Conservation (phyloP, 2,329 filamentous ascomycete genomes). For the Pseudogymnoascus sp. region DNA sequence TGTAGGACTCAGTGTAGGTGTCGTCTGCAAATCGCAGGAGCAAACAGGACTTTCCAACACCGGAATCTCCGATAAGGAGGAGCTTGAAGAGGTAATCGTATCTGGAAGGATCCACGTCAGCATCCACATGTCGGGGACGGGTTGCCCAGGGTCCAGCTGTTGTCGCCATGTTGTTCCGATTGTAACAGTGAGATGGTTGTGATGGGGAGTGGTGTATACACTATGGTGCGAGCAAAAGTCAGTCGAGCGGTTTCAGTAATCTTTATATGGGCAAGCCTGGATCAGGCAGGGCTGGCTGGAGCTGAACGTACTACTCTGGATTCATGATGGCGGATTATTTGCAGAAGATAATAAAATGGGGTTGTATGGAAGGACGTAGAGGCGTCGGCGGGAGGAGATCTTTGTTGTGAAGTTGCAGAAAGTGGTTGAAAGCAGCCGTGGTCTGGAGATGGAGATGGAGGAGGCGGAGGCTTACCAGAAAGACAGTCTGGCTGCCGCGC, state of each 20-base stretch:
- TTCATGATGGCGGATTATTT: slow-evolving; percentile 57
- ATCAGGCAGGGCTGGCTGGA: background rate
- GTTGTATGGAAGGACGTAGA: background rate
- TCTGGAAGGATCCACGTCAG: slow-evolving; percentile 44
- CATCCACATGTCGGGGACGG: background rate
- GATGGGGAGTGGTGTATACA: slow-evolving; percentile 19
- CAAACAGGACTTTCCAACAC: slow-evolving; percentile 99
- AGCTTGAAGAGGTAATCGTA: slow-evolving; percentile 99
- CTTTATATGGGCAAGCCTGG: slow-evolving; percentile 3
- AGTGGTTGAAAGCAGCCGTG: background rate
- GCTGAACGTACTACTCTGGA: slow-evolving; percentile 56
- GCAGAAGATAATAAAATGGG: slow-evolving; percentile 8
- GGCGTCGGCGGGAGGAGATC: background rate
- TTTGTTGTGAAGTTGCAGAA: background rate
- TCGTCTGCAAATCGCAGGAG: slow-evolving; percentile 96
- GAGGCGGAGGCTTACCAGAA: slow-evolving; percentile 10
- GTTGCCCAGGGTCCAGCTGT: background rate
- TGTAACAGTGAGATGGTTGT: slow-evolving; percentile 14
- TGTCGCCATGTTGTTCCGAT: slow-evolving; percentile 7
- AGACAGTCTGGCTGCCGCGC: slow-evolving; percentile 8
- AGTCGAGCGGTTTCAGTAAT: background rate
- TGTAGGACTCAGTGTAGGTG: slow-evolving; percentile 99
- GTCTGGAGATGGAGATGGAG: slow-evolving; percentile 5
- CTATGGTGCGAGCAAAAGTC: slow-evolving; percentile 14
- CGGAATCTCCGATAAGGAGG: slow-evolving; percentile 99